phyloP scores from a whole-genome alignment of 225 moss, liverwort and hornwort genomes.

The Marchantia polymorpha region DNA sequence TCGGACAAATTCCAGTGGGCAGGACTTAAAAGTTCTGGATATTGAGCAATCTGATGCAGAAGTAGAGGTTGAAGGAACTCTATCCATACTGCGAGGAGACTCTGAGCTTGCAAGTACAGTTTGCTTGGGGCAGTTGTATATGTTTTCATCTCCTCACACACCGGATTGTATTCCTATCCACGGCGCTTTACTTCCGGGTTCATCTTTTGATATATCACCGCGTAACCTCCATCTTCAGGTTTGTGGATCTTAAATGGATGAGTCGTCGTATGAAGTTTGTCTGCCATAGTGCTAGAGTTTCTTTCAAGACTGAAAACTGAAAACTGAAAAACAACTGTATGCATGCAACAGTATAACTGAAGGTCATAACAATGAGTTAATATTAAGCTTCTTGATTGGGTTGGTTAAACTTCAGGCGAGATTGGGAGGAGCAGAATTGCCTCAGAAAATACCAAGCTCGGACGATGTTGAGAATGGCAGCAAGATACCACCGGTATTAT shows the following conservation, averaged over 20 bases:
- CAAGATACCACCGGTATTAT: slow-evolving; percentile 37
- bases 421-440: slow-evolving; percentile 17
- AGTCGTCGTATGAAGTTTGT: neutral
- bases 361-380: neutral
- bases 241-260: neutral
- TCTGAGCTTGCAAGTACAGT: slow-evolving; percentile 56
- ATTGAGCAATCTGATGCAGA: slow-evolving; percentile 10
- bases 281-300: no score
- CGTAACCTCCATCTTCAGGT: slow-evolving; percentile 76
- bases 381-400: neutral
- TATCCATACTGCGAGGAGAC: slow-evolving; percentile 18
- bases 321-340: neutral
- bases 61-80: neutral
- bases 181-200: slow-evolving; percentile 67
- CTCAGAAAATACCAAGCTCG: slow-evolving; percentile 15
- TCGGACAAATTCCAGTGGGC: slow-evolving; percentile 1
- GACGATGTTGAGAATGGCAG: slow-evolving; percentile 17
- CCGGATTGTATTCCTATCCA: slow-evolving; percentile 85
- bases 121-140: slow-evolving; percentile 77
- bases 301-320: no score
- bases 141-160: slow-evolving; percentile 78
- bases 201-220: slow-evolving; percentile 71
- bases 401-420: slow-evolving; percentile 22
- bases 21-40: slow-evolving; percentile 9
- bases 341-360: neutral